phyloP scores from a whole-genome alignment of 805 yeast genomes.

The Kazachstania martiniae region DNA sequence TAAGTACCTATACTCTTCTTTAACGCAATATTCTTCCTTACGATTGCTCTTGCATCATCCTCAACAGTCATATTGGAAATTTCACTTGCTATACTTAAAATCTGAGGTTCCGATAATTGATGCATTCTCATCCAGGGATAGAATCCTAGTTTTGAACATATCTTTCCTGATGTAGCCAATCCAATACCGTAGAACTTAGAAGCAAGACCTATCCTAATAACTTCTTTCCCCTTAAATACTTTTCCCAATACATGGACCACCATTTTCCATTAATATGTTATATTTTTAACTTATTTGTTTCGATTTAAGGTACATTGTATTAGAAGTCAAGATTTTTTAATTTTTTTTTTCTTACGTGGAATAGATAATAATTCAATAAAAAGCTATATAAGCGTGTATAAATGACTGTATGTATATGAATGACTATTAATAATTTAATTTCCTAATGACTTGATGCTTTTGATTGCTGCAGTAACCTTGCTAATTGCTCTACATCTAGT shows the following conservation, averaged over 20 bases:
- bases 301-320: too few species aligned
- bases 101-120: conserved; percentile 79
- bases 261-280: too few species aligned
- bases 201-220: conserved; percentile 50
- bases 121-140: conserved; percentile 93
- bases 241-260: conserved; percentile 45
- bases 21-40: conserved; percentile 65
- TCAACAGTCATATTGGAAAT: conserved; percentile 75
- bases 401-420: too few species aligned
- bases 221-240: conserved; percentile 35
- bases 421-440: too few species aligned
- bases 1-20: conserved; percentile 78
- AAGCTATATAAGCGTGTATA: too few species aligned
- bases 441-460: too few species aligned
- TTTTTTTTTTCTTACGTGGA: too few species aligned
- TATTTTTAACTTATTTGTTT: too few species aligned
- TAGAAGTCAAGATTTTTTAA: too few species aligned
- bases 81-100: conserved; percentile 80
- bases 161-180: conserved; percentile 50
- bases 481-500: conserved; percentile 40
- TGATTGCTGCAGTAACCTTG: conserved; percentile 8
- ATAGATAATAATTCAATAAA: too few species aligned
- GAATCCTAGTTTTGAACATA: conserved; percentile 82
- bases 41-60: conserved; percentile 61
- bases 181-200: conserved; percentile 84